Evolutionary conservation across 2,329 filamentous ascomycete genomes (phyloP).

Genomic region (Sporothrix luriei): DNA sequence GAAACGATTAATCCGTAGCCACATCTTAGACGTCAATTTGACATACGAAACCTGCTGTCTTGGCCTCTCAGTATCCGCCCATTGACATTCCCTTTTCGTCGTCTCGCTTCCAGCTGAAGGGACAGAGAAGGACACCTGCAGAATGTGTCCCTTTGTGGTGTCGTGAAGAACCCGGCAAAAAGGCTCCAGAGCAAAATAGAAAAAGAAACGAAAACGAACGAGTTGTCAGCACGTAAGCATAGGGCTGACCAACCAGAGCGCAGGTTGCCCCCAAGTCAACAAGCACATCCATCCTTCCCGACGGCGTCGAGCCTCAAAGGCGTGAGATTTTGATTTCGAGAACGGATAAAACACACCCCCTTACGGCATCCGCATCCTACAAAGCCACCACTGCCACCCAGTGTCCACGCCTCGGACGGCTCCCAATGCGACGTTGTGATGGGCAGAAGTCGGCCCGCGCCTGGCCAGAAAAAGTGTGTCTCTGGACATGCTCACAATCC

Average conservation of each 20-base stretch:
- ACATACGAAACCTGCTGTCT: neutral
- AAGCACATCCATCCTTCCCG: neutral
- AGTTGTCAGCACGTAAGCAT: constrained; percentile 4
- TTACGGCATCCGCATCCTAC: too few relatives aligned
- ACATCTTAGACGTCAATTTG: neutral
- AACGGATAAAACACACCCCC: too few relatives aligned
- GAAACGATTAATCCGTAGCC: neutral
- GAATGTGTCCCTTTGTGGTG: neutral
- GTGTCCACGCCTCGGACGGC: too few relatives aligned
- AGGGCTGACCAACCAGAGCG: constrained; percentile 26
- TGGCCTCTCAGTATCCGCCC: neutral
- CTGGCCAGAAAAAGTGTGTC: too few relatives aligned
- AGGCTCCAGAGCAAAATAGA: neutral
- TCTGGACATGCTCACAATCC: too few relatives aligned
- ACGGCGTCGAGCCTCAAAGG: neutral
- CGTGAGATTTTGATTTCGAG: too few relatives aligned
- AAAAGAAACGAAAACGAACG: neutral
- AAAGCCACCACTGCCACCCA: too few relatives aligned
- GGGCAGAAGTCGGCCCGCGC: too few relatives aligned
- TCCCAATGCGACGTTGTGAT: too few relatives aligned
- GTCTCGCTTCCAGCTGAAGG: neutral
- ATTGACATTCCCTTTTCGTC: neutral
- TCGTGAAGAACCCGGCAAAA: neutral
- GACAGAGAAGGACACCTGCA: neutral
- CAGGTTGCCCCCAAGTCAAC: neutral